Base-by-base conservation (phyloP, 2,329 filamentous ascomycete genomes). In the Arthrobotrys musiformis region DNA sequence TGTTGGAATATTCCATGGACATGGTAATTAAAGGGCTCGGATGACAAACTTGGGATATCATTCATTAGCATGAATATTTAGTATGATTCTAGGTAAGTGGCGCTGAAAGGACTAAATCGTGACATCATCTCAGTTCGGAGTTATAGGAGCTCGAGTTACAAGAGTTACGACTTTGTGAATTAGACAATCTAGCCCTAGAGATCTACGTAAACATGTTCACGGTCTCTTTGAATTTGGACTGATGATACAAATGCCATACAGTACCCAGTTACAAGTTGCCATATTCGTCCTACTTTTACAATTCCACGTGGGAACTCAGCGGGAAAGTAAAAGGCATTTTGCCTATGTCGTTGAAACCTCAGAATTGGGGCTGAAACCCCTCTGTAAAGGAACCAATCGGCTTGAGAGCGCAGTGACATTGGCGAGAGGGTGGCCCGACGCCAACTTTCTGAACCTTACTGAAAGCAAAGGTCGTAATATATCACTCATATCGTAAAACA, bases 291-390 rank as follows among this genome's bases (percentile, higher is more conserved):
- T 24, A 24, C 35, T 28, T 50, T 64, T 64, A 48, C 48, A 58
- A 54, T 67, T 26, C 69, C 69, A 73, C 69, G 61, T 73, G 69
- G 40, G 40, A 42, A 19, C n/a, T 42, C 40, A 19, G 22, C 26
- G 44, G 19, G 37, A 22, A 44, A 28, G 24, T 30, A 46, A 42
- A 46, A 42, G 8, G 9, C 8, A 42, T 62, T 48, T 48, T 35
- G 40, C 54, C 66, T 30, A 54, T 33, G 22, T 33, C 13, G 48
- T 61, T 67, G 69, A 73, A 73, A 73, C 69, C n/a, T 44, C 4
- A 26, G 35, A 26, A 44, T 30, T 44, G 17, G 46, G 68, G 68
- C 60, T 64, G 68, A 72, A 64, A 72, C 68, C 26, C 37, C 28
- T 60, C 26, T 22, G 37, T 37, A 19, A 19, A 26, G 33, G 26